These are phyloP conservation scores for Monosporascus sp. DNA, from an alignment of 2,329 filamentous ascomycete genomes.

Conservation along the genomic window DNA sequence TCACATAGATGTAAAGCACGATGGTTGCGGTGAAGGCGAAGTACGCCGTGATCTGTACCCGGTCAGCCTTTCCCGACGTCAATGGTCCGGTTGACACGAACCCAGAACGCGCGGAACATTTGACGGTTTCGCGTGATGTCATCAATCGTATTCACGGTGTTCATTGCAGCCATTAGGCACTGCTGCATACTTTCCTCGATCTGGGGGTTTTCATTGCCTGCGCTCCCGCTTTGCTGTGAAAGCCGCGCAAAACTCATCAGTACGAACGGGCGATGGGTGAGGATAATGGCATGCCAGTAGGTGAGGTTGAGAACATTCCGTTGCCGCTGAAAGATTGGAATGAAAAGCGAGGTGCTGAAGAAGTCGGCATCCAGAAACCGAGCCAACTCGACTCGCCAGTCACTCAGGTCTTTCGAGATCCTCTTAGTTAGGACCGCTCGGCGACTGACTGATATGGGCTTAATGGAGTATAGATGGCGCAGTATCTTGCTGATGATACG, in stretches of 20 bases:
- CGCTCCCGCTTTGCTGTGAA: slow-evolving; percentile 7
- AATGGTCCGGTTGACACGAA: slow-evolving; percentile 4
- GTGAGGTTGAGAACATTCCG: slow-evolving; percentile 37
- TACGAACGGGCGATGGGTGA: slow-evolving; percentile 34
- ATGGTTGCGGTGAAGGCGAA: slow-evolving; percentile 25
- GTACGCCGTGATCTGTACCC: slow-evolving; percentile 14
- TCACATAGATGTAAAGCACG: slow-evolving; percentile 23
- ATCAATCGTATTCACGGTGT: slow-evolving; percentile 20
- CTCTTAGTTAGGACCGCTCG: slow-evolving; percentile 22
- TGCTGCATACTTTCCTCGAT: slow-evolving; percentile 15
- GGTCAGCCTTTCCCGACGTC: background rate
- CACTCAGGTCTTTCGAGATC: slow-evolving; percentile 25
- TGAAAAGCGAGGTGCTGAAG: slow-evolving; percentile 27
- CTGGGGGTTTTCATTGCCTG: slow-evolving; percentile 1
- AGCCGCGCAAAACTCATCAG: slow-evolving; percentile 29
- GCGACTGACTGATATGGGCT: slow-evolving; percentile 23
- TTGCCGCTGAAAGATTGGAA: slow-evolving; percentile 37
- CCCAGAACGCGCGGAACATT: slow-evolving; percentile 28
- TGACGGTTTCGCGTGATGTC: slow-evolving; percentile 17
- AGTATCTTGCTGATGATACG: slow-evolving; percentile 32
- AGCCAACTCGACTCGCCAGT: slow-evolving; percentile 31
- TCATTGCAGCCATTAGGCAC: slow-evolving; percentile 22
- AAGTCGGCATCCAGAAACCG: slow-evolving; percentile 34
- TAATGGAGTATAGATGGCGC: slow-evolving; percentile 30
- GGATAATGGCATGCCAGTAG: slow-evolving; percentile 38